Evolutionary conservation across 2,329 filamentous ascomycete species (phyloP).

Genomic region (Didymellaceae sp.): DNA sequence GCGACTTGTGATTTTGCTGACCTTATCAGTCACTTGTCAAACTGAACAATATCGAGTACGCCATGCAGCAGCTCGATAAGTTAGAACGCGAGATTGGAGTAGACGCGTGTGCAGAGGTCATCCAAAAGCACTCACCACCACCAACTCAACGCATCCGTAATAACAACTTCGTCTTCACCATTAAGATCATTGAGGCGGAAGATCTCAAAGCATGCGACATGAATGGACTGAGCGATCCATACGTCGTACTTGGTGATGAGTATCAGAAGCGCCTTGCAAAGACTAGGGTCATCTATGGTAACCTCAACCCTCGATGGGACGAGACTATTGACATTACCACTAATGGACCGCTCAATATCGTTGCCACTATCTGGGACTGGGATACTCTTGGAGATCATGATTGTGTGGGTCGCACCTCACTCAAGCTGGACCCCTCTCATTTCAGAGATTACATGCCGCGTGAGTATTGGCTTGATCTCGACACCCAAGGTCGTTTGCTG

Average conservation of each 20-base stretch:
- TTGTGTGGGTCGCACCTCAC: slow-evolving; percentile 92
- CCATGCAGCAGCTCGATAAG: slow-evolving; percentile 88
- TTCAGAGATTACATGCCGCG: slow-evolving; percentile 95
- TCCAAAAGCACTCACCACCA: slow-evolving; percentile 76
- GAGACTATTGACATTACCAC: slow-evolving; percentile 97
- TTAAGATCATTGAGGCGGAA: slow-evolving; percentile 98
- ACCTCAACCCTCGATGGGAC: slow-evolving; percentile 94
- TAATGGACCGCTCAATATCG: slow-evolving; percentile 87
- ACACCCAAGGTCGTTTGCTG: slow-evolving; percentile 89
- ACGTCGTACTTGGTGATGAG: slow-evolving; percentile 95
- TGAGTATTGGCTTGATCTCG: slow-evolving; percentile 97
- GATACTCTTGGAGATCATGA: slow-evolving; percentile 97
- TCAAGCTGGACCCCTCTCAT: slow-evolving; percentile 97
- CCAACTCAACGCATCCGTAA: slow-evolving; percentile 71
- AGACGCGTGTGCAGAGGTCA: slow-evolving; percentile 83
- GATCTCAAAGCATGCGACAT: slow-evolving; percentile 98
- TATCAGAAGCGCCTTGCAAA: slow-evolving; percentile 97
- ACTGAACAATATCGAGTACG: slow-evolving; percentile 96
- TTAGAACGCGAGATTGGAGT: slow-evolving; percentile 90
- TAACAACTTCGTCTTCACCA: slow-evolving; percentile 95
- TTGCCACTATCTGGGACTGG: slow-evolving; percentile 98
- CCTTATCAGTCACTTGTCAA: slow-evolving; percentile 83
- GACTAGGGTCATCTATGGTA: slow-evolving; percentile 88
- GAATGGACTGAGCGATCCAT: slow-evolving; percentile 92
- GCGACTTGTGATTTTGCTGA: slow-evolving; percentile 12